phyloP scores from a whole-genome alignment of 768 basidiomycete species.

The Tremella mesenterica region DNA sequence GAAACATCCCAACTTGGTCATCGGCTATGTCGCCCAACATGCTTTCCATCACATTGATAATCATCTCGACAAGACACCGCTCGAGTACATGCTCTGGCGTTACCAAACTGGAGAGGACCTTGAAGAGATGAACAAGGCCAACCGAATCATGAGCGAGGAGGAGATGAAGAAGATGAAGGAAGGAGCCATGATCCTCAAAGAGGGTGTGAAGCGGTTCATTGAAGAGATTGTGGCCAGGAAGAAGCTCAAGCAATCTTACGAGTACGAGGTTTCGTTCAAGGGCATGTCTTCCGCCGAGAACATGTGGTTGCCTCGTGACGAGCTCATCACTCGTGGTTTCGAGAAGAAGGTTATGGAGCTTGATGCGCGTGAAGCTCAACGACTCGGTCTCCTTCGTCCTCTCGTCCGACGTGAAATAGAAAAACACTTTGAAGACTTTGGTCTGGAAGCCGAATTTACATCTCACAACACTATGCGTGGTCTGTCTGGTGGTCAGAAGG shows the following conservation, averaged over 20 bases:
- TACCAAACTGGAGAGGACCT: slow-evolving; percentile 99
- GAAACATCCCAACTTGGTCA: slow-evolving; percentile 99
- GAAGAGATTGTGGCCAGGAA: slow-evolving; percentile 84
- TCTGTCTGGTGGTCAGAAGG: slow-evolving; percentile 97
- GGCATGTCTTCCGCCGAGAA: slow-evolving; percentile 91
- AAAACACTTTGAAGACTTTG: slow-evolving; percentile 96
- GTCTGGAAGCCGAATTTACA: slow-evolving; percentile 97
- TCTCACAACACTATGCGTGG: slow-evolving; percentile 99
- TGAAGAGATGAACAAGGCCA: slow-evolving; percentile 91
- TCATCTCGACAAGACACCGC: slow-evolving; percentile 96
- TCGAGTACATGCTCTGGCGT: slow-evolving; percentile 99
- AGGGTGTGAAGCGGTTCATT: slow-evolving; percentile 89
- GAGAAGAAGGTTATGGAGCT: slow-evolving; percentile 99
- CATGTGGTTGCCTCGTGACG: slow-evolving; percentile 93
- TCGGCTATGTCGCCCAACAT: slow-evolving; percentile 97
- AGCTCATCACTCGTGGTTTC: slow-evolving; percentile 93
- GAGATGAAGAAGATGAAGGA: slow-evolving; percentile 96
- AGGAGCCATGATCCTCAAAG: slow-evolving; percentile 70
- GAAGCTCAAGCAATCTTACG: slow-evolving; percentile 99
- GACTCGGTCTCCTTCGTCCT: slow-evolving; percentile 85
- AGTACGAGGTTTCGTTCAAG: slow-evolving; percentile 97
- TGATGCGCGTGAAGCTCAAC: slow-evolving; percentile 94
- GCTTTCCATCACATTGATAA: slow-evolving; percentile 99
- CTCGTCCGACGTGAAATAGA: slow-evolving; percentile 98
- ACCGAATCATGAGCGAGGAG: slow-evolving; percentile 73